Evolutionary conservation across 805 yeast species (phyloP), one percentile per base, ranked within the genome.

Genomic region (Tetrapisispora taiwanensis): DNA sequence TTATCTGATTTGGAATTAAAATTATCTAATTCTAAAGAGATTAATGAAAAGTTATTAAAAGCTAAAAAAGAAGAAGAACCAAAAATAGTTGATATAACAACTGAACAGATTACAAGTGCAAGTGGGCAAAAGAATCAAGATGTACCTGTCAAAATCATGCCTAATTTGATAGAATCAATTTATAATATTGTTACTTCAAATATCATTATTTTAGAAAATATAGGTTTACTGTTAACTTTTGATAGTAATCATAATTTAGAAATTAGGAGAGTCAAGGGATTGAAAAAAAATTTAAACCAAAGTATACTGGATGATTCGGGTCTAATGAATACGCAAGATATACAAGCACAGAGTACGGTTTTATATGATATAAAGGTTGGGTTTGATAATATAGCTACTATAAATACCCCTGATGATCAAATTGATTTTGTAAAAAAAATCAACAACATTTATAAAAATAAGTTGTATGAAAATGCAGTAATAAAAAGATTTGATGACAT

Each of bases 401-500:
- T 4, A 7, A 7, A 3, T 4, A 7, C 36, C 7, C 6, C 28
- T 41, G 15, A 33, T 20, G 32, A 12, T 36, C 30, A 12, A 30
- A 27, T 22, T 24, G 17, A n/a, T 15, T 43, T 57, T 14, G 8
- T 55, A 6, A 36, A 43, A 2, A 46, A 46, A 19, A 41, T 60
- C 7, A 46, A 63, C 6, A 55, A 57, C 41, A 46, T 69, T 17
- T 63, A 62, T 35, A 48, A 43, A 31, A 38, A 46, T 30, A 49
- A 59, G 39, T 38, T 65, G 9, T 67, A 61, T 39, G 65, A 68
- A 31, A 59, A 65, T 13, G 67, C 76, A 13, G 75, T 88, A 3
- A 72, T 79, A 32, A 79, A 82, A 57, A 69, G 98, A 46, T 89
- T 92, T 55, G 77, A 75, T 44, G 97, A 90, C 56, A 94, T 90